A percentile compares a stretch with the other conserved stretches of the same genome.
These are phyloP conservation scores for Emergomyces pasteurianus DNA, from an alignment of 2,329 filamentous ascomycete species.

Conservation along the genomic window DNA sequence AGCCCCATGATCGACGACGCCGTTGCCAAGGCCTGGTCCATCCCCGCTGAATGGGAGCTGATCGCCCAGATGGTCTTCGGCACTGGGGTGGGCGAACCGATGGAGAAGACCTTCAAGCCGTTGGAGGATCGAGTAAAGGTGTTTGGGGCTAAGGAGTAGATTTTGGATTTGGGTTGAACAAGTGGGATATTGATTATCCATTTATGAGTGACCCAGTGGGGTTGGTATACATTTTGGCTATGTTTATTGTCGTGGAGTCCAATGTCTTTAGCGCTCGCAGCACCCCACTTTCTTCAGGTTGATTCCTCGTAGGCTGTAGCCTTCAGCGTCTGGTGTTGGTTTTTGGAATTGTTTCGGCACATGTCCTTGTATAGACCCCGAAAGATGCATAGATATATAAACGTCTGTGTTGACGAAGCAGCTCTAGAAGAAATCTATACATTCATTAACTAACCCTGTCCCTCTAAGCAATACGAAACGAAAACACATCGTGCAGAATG, in stretches of 20 bases:
- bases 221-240: background rate
- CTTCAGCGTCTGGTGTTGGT: background rate
- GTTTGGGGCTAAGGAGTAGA: conserved; percentile 28
- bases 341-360: background rate
- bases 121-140: conserved; percentile 57
- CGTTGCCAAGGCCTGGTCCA: conserved; percentile 55
- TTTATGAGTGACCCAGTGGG: background rate
- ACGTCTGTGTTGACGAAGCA: background rate
- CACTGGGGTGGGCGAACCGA: conserved; percentile 38
- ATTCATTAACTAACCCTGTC: background rate
- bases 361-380: background rate
- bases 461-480: background rate
- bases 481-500: background rate
- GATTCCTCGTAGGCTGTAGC: background rate
- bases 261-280: background rate
- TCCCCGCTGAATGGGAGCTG: conserved; percentile 63
- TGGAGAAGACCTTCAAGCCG: conserved; percentile 53
- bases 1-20: conserved; percentile 71
- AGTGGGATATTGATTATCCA: background rate
- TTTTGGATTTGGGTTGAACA: background rate
- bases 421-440: background rate
- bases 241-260: background rate
- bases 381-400: background rate
- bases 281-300: background rate
- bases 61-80: conserved; percentile 80